Percentiles rank a stretch among this genome's conserved stretches.
These are phyloP conservation scores for Flueggea neowawraea DNA, from an alignment of 441 rosid genomes.

Conservation along the genomic window DNA sequence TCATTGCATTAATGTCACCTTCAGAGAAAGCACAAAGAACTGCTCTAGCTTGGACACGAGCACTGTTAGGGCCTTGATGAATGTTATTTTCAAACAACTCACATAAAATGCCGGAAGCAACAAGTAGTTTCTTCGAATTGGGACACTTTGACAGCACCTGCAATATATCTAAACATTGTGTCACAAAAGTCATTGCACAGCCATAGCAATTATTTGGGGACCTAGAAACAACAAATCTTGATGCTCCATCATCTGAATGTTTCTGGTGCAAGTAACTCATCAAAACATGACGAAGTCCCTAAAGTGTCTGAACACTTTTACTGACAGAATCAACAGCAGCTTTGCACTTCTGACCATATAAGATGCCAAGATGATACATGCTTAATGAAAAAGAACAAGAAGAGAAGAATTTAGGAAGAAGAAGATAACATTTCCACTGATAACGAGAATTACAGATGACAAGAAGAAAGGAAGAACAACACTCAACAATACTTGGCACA, in stretches of 20 bases:
- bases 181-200: constrained; percentile 94
- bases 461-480: too few species aligned
- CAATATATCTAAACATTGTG: constrained; percentile 98
- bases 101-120: constrained; percentile 86
- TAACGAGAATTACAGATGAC: too few species aligned
- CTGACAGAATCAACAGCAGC: constrained; percentile 99
- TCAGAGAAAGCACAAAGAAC: constrained; percentile 98
- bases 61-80: constrained; percentile 97
- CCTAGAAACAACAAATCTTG: constrained; percentile 92
- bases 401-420: too few species aligned
- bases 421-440: too few species aligned
- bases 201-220: constrained; percentile 99
- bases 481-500: too few species aligned
- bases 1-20: constrained; percentile 88
- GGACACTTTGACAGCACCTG: constrained; percentile 87
- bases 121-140: constrained; percentile 91
- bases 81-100: constrained; percentile 99
- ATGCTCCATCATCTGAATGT: constrained; percentile 67
- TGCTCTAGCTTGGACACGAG: constrained; percentile 95
- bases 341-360: constrained; percentile 99
- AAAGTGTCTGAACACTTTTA: constrained; percentile 99
- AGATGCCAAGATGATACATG: constrained; percentile 63
- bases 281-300: constrained; percentile 98
- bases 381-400: too few species aligned
- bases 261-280: constrained; percentile 99